Percentiles rank a stretch among this genome's conserved stretches.
Evolutionary conservation across 2,329 filamentous ascomycete genomes (phyloP).

Genomic region (Sarocladiaceae sp.): DNA sequence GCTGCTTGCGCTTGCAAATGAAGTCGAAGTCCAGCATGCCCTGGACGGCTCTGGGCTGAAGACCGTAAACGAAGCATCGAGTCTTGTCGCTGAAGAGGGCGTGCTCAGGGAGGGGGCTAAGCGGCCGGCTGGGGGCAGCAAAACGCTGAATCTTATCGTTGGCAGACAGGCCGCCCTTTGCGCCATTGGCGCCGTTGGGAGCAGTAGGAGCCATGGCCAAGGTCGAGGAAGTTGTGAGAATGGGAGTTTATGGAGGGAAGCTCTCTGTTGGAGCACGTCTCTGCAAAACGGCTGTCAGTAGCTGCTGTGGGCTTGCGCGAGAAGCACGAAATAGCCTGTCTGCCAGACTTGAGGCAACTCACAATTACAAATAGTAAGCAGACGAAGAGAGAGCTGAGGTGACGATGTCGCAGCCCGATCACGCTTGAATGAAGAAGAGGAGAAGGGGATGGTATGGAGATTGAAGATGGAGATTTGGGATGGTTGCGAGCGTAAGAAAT

Average conservation of each 20-base stretch:
- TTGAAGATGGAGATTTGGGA: slow-evolving; percentile 7
- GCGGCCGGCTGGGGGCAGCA: slow-evolving; percentile 81
- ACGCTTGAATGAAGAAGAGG: slow-evolving; percentile 8
- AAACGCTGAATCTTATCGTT: slow-evolving; percentile 99
- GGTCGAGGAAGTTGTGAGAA: slow-evolving; percentile 15
- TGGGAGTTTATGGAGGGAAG: not conserved
- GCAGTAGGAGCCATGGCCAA: slow-evolving; percentile 46
- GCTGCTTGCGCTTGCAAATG: slow-evolving; percentile 98
- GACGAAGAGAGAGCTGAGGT: not conserved
- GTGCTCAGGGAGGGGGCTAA: slow-evolving; percentile 84
- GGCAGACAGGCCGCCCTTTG: slow-evolving; percentile 59
- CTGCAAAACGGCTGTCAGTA: slow-evolving; percentile 12
- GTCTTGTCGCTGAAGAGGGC: slow-evolving; percentile 99
- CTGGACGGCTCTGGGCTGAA: slow-evolving; percentile 90
- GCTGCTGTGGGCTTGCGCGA: too few relatives aligned
- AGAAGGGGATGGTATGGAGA: slow-evolving; percentile 7
- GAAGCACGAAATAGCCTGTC: too few relatives aligned
- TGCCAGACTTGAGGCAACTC: too few relatives aligned
- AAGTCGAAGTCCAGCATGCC: slow-evolving; percentile 99
- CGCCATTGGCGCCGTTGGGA: slow-evolving; percentile 44
- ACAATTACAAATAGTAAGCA: slow-evolving; percentile 10
- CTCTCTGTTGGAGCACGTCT: slow-evolving; percentile 22
- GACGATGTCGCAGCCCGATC: not conserved
- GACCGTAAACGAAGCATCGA: slow-evolving; percentile 99
- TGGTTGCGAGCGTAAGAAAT: slow-evolving; percentile 9